Percentiles rank a stretch among this genome's conserved stretches.
Evolutionary conservation across 2,329 filamentous ascomycete species (phyloP).

Genomic region (Botryotinia narcissicola): DNA sequence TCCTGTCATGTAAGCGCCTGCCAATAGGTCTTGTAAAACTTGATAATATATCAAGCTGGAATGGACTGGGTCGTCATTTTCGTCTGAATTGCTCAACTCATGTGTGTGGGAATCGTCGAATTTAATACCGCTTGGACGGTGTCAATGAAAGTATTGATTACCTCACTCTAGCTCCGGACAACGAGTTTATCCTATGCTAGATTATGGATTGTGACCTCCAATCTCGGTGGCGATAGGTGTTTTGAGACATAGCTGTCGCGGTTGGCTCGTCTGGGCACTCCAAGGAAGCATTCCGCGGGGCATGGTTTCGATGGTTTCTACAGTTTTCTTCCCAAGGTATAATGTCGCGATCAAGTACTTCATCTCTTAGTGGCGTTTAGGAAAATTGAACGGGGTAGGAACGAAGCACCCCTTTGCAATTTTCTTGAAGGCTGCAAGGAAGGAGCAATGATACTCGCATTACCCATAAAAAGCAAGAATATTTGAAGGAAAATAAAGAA

Average conservation of each 20-base stretch:
- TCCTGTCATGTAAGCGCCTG: neutral
- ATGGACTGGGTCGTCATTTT: neutral
- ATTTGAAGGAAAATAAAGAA: neutral
- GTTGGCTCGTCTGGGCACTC: neutral
- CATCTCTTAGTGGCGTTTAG: neutral
- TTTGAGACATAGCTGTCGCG: neutral
- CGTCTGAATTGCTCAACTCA: neutral
- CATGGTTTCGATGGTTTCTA: neutral
- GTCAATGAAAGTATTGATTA: neutral
- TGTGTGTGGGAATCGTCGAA: neutral
- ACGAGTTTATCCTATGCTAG: neutral
- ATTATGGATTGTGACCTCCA: neutral
- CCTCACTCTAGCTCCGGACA: neutral
- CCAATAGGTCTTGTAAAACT: neutral
- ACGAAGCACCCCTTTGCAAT: neutral
- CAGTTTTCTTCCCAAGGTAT: neutral
- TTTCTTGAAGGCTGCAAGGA: neutral
- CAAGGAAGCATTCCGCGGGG: neutral
- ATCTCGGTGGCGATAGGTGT: neutral
- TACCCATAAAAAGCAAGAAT: neutral
- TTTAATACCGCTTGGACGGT: neutral
- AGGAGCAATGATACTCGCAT: neutral
- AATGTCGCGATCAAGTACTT: neutral
- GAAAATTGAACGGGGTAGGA: neutral
- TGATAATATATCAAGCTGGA: neutral